Evolutionary conservation across 805 yeast species (phyloP), one percentile per base, ranked within the genome.

Genomic region (Hanseniaspora meyeri): DNA sequence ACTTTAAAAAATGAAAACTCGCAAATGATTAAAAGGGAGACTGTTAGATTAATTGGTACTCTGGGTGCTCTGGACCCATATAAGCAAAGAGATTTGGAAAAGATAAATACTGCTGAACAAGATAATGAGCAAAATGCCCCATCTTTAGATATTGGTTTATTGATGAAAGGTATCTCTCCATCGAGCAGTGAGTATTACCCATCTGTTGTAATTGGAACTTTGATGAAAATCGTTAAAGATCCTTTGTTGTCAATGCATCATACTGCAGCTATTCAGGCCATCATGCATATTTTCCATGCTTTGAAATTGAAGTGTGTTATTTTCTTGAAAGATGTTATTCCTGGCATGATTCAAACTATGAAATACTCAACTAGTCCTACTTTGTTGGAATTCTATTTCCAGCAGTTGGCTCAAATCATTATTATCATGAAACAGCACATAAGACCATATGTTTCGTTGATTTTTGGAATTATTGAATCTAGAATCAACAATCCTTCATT

Each of bases 31-130:
- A 80, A 93, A 64, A 74, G 96, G 57, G 97, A 93, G 66, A 85
- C 96, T 0, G 95, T 93, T 1, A 77, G 91, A 60, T 70, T 93
- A 27, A 73, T 93, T 57, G 99, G 99, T 65, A 89, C 90, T 37
- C 72, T 93, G 43, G 99, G 99, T 60, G 98, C 98, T 0, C 72
- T 93, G 49, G 98, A 93, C 69, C 99, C 99, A 0, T 93, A 91
- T 66, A 90, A 87, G 65, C 95, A 89, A 62, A 80, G 96, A 57
- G 96, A 88, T 62, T 87, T 90, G 10, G 97, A 90, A 65, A 82
- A 87, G 57, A 76, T 75, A 1, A 77, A 84, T 0, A 80, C 77
- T 48, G 66, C 71, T 1, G 69, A 69, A 56, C 66, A 67, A 34
- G 60, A 71, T 4, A 83, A 79, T 0, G 95, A 87, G 61, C 91